Evolutionary conservation across 768 basidiomycete species (phyloP).

Genomic region (Termitomyces heimii): DNA sequence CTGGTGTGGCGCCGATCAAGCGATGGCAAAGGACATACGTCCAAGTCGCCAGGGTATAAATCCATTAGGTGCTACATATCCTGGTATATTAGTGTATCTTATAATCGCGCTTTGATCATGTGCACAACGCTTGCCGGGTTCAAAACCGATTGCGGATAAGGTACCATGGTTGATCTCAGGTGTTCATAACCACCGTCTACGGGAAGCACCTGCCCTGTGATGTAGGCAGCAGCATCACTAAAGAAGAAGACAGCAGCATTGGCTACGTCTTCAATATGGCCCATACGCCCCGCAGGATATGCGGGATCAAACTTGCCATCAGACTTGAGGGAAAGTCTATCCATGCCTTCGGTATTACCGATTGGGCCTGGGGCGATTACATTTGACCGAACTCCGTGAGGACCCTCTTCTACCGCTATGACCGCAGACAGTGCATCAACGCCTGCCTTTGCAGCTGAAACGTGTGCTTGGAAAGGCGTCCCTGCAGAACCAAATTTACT

Average conservation of each 20-base stretch:
- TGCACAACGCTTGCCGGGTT: constrained; percentile 47
- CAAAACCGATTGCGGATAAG: constrained; percentile 60
- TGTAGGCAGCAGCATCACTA: constrained; percentile 70
- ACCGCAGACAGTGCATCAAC: constrained; percentile 86
- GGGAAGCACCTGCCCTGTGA: constrained; percentile 70
- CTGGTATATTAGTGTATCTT: neutral
- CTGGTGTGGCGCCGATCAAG: constrained; percentile 5
- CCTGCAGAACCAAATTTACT: constrained; percentile 29
- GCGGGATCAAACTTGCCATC: constrained; percentile 13
- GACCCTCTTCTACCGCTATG: constrained; percentile 91
- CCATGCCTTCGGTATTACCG: constrained; percentile 52
- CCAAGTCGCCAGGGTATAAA: neutral
- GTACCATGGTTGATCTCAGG: constrained; percentile 38
- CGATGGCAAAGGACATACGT: neutral
- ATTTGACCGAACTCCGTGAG: constrained; percentile 88
- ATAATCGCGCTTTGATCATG: constrained; percentile 48
- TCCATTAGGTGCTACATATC: neutral
- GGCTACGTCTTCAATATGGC: constrained; percentile 57
- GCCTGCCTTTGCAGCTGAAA: constrained; percentile 92
- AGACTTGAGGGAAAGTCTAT: constrained; percentile 30
- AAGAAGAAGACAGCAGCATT: constrained; percentile 77
- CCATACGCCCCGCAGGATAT: constrained; percentile 43
- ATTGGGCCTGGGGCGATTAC: constrained; percentile 85
- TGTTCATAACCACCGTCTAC: constrained; percentile 66
- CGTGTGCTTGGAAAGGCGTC: constrained; percentile 85